Evolutionary conservation across 129 eudicot species (phyloP).

Genomic region (Scalesia atractyloides): DNA sequence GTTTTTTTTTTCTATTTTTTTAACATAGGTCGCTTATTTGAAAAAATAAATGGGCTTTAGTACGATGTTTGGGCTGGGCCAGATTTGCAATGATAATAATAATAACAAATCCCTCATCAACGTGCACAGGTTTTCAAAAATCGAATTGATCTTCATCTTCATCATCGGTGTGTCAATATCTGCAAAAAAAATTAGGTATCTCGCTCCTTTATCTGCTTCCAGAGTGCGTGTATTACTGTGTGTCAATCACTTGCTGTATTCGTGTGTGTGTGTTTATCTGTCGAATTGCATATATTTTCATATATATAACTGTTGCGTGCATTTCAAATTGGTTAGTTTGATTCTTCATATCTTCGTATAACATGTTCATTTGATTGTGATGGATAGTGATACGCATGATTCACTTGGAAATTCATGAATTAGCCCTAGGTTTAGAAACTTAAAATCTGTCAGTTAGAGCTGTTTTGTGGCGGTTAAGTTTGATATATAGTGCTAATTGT

Average conservation of each 20-base stretch:
- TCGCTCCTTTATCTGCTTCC: neutral
- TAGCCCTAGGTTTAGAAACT: neutral
- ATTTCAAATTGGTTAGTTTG: neutral
- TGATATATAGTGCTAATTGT: neutral
- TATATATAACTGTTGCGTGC: neutral
- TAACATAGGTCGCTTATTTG: too few species aligned
- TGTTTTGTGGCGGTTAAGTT: neutral
- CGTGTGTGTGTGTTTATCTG: neutral
- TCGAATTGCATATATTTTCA: neutral
- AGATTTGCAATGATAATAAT: neutral
- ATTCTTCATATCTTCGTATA: neutral
- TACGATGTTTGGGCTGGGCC: too few species aligned
- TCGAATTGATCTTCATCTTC: constrained; percentile 5
- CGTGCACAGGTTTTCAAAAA: neutral
- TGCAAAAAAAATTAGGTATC: neutral
- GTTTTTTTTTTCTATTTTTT: too few species aligned
- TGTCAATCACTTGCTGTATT: neutral
- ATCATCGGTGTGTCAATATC: neutral
- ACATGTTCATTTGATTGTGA: neutral
- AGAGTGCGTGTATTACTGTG: neutral
- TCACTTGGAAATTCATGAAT: neutral
- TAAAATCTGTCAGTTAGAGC: neutral
- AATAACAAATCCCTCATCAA: neutral
- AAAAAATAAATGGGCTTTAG: too few species aligned
- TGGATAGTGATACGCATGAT: neutral